A percentile compares a stretch with the other conserved stretches of the same genome.
These are phyloP conservation scores for Ceratocystis albifundus DNA, from an alignment of 2,329 filamentous ascomycete genomes.

Conservation along the genomic window DNA sequence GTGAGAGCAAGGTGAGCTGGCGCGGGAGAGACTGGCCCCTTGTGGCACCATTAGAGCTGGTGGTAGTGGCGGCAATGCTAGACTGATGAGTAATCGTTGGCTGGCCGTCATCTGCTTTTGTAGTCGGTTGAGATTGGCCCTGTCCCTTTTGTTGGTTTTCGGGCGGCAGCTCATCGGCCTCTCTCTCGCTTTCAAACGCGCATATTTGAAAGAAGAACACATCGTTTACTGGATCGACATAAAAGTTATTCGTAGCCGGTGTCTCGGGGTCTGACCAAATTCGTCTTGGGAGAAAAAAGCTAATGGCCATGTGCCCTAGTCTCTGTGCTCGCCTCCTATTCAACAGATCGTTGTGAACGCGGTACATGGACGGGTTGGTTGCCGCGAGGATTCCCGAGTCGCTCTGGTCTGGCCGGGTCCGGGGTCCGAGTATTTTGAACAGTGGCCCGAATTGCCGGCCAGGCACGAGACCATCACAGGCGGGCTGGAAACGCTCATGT, in stretches of 20 bases:
- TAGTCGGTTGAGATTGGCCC: neutral
- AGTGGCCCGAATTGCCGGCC: neutral
- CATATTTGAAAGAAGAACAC: conserved; percentile 3
- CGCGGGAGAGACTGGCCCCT: neutral
- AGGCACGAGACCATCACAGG: neutral
- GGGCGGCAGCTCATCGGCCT: neutral
- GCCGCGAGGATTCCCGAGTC: conserved; percentile 4
- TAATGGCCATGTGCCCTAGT: neutral
- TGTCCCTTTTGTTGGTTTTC: neutral
- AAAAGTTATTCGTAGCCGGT: neutral
- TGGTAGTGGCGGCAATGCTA: neutral
- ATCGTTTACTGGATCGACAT: conserved; percentile 1
- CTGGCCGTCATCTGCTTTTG: neutral
- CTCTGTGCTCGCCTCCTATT: neutral
- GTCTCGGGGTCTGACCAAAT: conserved; percentile 2
- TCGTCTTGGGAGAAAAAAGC: neutral
- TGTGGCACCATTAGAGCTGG: neutral
- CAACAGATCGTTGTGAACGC: neutral
- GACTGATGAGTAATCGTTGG: neutral
- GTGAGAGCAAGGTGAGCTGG: conserved; percentile 1
- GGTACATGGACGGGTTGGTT: conserved; percentile 6
- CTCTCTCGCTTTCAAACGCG: neutral
- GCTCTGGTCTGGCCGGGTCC: conserved; percentile 1
- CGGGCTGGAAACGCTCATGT: neutral
- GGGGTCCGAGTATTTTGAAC: conserved; percentile 2